Percentiles rank a stretch among this genome's conserved stretches.
Conservation (phyloP, 495 filamentous ascomycete genomes). For the Aspergillus cavernicola region DNA sequence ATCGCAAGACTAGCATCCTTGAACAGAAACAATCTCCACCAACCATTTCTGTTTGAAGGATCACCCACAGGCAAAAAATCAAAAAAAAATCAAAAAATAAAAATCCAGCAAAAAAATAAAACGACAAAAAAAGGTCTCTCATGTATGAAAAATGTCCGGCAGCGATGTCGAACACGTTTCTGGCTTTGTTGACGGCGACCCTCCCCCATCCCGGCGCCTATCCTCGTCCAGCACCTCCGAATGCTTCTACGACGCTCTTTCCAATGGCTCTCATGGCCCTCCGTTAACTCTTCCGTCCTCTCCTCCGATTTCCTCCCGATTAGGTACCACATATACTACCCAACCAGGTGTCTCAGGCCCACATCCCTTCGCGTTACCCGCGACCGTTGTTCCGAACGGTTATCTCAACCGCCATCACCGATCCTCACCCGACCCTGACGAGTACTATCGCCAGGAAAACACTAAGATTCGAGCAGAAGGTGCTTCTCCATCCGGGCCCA, state of each 20-base stretch:
- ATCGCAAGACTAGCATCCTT: slow-evolving; percentile 35
- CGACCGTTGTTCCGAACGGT: slow-evolving; percentile 22
- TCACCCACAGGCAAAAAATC: slow-evolving; percentile 1
- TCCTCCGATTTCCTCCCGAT: slow-evolving; percentile 24
- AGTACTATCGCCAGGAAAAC: slow-evolving; percentile 46
- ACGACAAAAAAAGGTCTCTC: slow-evolving; percentile 18
- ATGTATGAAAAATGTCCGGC: slow-evolving; percentile 50
- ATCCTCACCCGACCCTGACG: slow-evolving; percentile 49
- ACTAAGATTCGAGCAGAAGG: slow-evolving; percentile 22
- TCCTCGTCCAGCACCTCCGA: slow-evolving; percentile 32
- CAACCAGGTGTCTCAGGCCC: slow-evolving; percentile 21
- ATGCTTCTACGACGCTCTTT: slow-evolving; percentile 24
- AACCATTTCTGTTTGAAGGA: slow-evolving; percentile 25
- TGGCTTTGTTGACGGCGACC: slow-evolving; percentile 32
- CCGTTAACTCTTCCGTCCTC: slow-evolving; percentile 21
- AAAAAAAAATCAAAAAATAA: slow-evolving; percentile 4
- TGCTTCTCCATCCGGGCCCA: slow-evolving; percentile 24
- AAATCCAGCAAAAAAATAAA: slow-evolving; percentile 4
- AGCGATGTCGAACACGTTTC: slow-evolving; percentile 41
- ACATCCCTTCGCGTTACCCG: slow-evolving; percentile 22
- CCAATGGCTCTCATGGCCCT: slow-evolving; percentile 13
- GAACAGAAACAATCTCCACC: slow-evolving; percentile 27
- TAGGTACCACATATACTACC: slow-evolving; percentile 25
- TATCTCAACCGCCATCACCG: slow-evolving; percentile 27
- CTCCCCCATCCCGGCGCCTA: slow-evolving; percentile 37